Conservation (phyloP, 495 filamentous ascomycete genomes). For the Lentithecium fluviatile region DNA sequence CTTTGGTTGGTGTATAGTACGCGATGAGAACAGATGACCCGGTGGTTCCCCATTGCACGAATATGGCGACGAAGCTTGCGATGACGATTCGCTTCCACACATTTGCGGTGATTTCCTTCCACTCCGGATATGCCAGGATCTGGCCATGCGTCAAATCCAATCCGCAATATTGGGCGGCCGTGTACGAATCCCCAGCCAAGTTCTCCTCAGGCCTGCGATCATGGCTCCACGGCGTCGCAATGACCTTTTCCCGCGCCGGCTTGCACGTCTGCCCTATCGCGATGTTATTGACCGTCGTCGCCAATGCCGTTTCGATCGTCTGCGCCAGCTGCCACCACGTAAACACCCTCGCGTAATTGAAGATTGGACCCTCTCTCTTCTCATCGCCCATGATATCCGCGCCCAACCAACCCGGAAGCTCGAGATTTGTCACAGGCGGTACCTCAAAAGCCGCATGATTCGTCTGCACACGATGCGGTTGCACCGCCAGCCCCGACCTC, state of each 20-base stretch:
- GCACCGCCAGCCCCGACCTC: conserved; percentile 20
- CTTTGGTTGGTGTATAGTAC: conserved; percentile 31
- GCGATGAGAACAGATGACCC: conserved; percentile 30
- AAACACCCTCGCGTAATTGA: conserved; percentile 34
- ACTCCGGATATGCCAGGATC: conserved; percentile 31
- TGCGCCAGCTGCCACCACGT: conserved; percentile 35
- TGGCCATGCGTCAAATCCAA: conserved; percentile 18
- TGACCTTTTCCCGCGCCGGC: conserved; percentile 3
- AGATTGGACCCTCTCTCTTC: conserved; percentile 25
- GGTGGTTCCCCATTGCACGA: conserved; percentile 34
- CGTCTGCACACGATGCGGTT: conserved; percentile 27
- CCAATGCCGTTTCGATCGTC: conserved; percentile 23
- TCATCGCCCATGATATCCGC: conserved; percentile 34
- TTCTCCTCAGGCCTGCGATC: conserved; percentile 19
- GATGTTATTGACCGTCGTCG: conserved; percentile 24
- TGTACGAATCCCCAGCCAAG: conserved; percentile 26
- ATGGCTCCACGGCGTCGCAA: conserved; percentile 5
- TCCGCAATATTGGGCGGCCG: conserved; percentile 29
- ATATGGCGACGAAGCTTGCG: conserved; percentile 18
- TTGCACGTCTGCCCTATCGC: conserved; percentile 20
- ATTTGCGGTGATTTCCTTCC: conserved; percentile 21
- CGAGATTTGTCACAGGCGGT: conserved; percentile 16
- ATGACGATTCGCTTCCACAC: conserved; percentile 33
- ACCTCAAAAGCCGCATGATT: conserved; percentile 28
- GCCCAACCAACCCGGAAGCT: conserved; percentile 26